Evolutionary conservation across 2,329 filamentous ascomycete genomes (phyloP), one percentile per base, ranked within the genome.

Genomic region (Pseudogymnoascus sp.): DNA sequence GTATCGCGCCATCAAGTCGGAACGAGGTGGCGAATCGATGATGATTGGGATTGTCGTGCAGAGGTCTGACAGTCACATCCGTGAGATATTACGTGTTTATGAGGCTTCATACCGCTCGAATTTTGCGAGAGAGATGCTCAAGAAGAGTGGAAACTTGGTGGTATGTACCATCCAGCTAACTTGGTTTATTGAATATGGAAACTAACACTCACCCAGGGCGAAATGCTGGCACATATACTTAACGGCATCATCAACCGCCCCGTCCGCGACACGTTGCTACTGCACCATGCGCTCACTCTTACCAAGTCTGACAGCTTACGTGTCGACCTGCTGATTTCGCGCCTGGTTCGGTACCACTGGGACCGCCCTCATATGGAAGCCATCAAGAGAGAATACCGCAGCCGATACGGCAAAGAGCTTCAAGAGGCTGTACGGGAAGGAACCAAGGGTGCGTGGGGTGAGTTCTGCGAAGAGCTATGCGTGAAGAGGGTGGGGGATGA

Each of bases 181-280:
- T 42, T 60, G 22, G 30, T 35, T 28, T 41, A 60, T 33, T 35
- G 33, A 22, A 55, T 12, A 22, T 55, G 25, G 1, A 28, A 9
- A 9, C 58, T 38, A 62, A 60, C 19, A 16, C 35, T 38, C 14
- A 16, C 14, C 6, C 68, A 97, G 92, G 94, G 94, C 66, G 94
- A 99, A 78, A 86, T 96, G 19, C 85, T 97, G 38, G 91, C 92
- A 0, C 94, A 97, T 75, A 91, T 97, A 69, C 87, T 99, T 71
- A 97, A 97, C 76, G 94, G 94, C 70, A 87, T 96, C 63, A 96
- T 97, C 78, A 97, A 97, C 78, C 90, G 90, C 64, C 92, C 94
- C 5, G 91, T 96, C 66, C 90, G 94, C 62, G 94, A 97, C 74
- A 91, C 93, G 2, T 82, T 97, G 38, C 86, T 97, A 2, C 80